Conservation (phyloP, 768 basidiomycete species). For the Phaeotremella skinneri region DNA sequence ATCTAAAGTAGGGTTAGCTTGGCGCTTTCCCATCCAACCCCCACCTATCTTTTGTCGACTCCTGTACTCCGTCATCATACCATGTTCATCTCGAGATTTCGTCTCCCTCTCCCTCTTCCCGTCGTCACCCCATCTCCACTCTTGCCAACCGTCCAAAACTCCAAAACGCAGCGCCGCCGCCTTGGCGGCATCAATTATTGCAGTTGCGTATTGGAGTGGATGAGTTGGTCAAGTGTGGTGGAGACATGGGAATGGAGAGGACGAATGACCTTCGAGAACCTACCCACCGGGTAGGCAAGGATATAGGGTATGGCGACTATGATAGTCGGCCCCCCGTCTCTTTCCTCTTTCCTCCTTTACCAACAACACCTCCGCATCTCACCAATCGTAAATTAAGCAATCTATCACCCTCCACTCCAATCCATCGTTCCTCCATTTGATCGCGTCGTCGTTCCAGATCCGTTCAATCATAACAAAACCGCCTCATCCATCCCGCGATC, state of each 20-base stretch:
- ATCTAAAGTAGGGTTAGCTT: slow-evolving; percentile 34
- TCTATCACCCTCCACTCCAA: slow-evolving; percentile 7
- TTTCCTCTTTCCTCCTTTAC: not conserved
- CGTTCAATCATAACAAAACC: slow-evolving; percentile 30
- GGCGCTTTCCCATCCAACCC: slow-evolving; percentile 27
- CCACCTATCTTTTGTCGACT: slow-evolving; percentile 29
- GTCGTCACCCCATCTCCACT: slow-evolving; percentile 1
- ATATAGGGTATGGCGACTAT: slow-evolving; percentile 40
- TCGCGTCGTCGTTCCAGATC: not conserved
- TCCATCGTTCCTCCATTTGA: slow-evolving; percentile 3
- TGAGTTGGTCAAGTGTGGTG: not conserved
- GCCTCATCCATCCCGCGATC: slow-evolving; percentile 53
- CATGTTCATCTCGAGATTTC: slow-evolving; percentile 24
- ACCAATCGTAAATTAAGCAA: slow-evolving; percentile 7
- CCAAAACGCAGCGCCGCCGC: slow-evolving; percentile 50
- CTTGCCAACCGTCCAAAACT: slow-evolving; percentile 16
- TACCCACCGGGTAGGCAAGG: slow-evolving; percentile 44
- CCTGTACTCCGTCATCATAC: slow-evolving; percentile 28
- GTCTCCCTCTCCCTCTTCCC: slow-evolving; percentile 7
- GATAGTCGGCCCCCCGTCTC: slow-evolving; percentile 33
- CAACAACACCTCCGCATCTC: slow-evolving; percentile 10
- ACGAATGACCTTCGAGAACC: slow-evolving; percentile 21
- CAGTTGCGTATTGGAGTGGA: not conserved
- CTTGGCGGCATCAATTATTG: slow-evolving; percentile 24
- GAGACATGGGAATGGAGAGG: not conserved